phyloP scores from a whole-genome alignment of 1,139 yeast species.

The Suhomyces wounanorum region DNA sequence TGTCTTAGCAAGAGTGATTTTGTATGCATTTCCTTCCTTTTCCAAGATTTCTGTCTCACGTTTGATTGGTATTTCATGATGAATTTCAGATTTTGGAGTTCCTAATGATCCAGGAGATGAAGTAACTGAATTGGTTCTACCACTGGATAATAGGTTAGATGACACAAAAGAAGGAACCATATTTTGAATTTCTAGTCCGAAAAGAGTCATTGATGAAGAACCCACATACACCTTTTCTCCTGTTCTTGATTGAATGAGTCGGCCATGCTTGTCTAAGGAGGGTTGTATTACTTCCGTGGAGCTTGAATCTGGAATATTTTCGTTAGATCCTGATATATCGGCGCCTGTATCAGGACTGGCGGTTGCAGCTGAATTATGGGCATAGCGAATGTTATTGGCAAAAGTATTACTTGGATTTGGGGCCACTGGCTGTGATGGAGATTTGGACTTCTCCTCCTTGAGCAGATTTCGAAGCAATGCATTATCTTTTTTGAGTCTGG shows the following conservation, averaged over 20 bases:
- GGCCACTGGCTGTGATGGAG: slow-evolving; percentile 1
- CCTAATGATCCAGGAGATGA: slow-evolving; percentile 14
- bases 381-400: slow-evolving; percentile 8
- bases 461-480: slow-evolving; percentile 52
- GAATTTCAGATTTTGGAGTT: slow-evolving; percentile 12
- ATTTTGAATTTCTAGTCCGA: slow-evolving; percentile 74
- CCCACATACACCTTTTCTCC: slow-evolving; percentile 78
- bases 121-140: slow-evolving; percentile 9
- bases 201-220: slow-evolving; percentile 77
- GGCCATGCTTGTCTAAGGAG: slow-evolving; percentile 67
- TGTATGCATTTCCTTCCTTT: slow-evolving; percentile 74
- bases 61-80: slow-evolving; percentile 15
- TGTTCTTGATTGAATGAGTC: slow-evolving; percentile 69
- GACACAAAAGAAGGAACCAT: slow-evolving; percentile 44
- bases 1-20: slow-evolving; percentile 66
- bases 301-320: not conserved
- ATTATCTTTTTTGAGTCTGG: slow-evolving; percentile 53
- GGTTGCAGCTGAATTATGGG: not conserved
- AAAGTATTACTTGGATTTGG: slow-evolving; percentile 2
- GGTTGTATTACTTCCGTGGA: slow-evolving; percentile 58
- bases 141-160: slow-evolving; percentile 19
- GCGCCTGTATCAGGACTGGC: not conserved
- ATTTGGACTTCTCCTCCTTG: slow-evolving; percentile 31
- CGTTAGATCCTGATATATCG: not conserved
- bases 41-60: slow-evolving; percentile 55